A percentile compares a stretch with the other conserved stretches of the same genome.
phyloP scores from a whole-genome alignment of 2,329 filamentous ascomycete species.

The Sarocladium brachiariae region DNA sequence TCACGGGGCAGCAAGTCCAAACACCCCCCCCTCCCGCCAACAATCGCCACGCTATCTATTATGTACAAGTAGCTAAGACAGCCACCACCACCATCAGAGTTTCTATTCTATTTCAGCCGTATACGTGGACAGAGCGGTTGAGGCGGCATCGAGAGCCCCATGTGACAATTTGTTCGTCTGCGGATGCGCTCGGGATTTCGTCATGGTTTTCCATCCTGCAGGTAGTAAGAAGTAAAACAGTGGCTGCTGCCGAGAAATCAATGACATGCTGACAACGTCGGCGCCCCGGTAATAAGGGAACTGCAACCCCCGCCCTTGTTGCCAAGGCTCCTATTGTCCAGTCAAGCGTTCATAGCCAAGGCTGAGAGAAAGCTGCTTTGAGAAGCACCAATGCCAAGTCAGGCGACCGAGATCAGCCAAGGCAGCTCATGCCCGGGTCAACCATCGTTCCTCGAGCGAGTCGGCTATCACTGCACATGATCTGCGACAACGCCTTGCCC shows the following conservation, averaged over 20 bases:
- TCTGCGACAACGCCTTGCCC: neutral
- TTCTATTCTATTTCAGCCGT: too few relatives aligned
- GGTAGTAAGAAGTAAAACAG: too few relatives aligned
- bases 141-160: neutral
- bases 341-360: conserved; percentile 3
- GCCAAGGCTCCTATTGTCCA: too few relatives aligned
- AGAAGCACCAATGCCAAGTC: too few relatives aligned
- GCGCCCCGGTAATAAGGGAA: neutral
- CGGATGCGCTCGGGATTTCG: neutral
- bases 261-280: conserved; percentile 1
- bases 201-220: neutral
- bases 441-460: neutral
- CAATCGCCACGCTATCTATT: too few relatives aligned
- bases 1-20: neutral
- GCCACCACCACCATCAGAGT: too few relatives aligned
- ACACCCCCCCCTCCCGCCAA: too few relatives aligned
- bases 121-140: neutral
- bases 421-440: conserved; percentile 6
- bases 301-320: too few relatives aligned
- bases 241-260: neutral
- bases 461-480: neutral
- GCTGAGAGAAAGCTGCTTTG: too few relatives aligned
- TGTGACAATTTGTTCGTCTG: neutral
- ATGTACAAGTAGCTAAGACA: too few relatives aligned
- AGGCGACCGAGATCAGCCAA: neutral